Conservation (phyloP, 2,329 filamentous ascomycete genomes). For the Apiospora marii region DNA sequence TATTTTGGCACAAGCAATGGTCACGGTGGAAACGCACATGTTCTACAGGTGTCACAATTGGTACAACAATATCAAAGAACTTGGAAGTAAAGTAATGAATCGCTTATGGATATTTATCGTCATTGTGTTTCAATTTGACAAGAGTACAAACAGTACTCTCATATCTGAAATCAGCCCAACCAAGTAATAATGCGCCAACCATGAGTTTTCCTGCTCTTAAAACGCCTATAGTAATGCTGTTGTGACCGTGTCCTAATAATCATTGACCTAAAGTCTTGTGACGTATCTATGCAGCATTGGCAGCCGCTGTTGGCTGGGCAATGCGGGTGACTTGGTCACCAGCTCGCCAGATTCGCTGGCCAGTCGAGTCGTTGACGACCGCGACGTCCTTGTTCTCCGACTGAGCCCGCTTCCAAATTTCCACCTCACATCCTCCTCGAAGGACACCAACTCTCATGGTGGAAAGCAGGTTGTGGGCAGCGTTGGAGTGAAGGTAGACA, state of each 20-base stretch:
- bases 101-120: constrained; percentile 6
- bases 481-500: constrained; percentile 73
- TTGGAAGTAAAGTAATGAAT: background rate
- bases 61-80: background rate
- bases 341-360: constrained; percentile 76
- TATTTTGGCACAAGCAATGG: background rate
- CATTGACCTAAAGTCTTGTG: background rate
- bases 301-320: constrained; percentile 73
- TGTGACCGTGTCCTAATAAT: background rate
- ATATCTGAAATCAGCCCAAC: constrained; percentile 5
- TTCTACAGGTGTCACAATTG: background rate
- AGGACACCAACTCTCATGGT: constrained; percentile 74
- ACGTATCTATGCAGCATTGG: constrained; percentile 68
- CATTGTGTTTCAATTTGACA: constrained; percentile 12
- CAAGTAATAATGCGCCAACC: constrained; percentile 10
- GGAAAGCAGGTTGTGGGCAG: constrained; percentile 71
- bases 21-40: background rate
- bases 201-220: constrained; percentile 15
- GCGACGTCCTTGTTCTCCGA: constrained; percentile 73
- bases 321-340: constrained; percentile 80
- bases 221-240: constrained; percentile 13
- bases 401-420: constrained; percentile 74
- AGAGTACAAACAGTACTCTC: background rate
- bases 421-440: constrained; percentile 71
- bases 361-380: constrained; percentile 72